A percentile compares a stretch with the other conserved stretches of the same genome.
Conservation (phyloP, 2,329 filamentous ascomycete species). For the Penicillium sp. region DNA sequence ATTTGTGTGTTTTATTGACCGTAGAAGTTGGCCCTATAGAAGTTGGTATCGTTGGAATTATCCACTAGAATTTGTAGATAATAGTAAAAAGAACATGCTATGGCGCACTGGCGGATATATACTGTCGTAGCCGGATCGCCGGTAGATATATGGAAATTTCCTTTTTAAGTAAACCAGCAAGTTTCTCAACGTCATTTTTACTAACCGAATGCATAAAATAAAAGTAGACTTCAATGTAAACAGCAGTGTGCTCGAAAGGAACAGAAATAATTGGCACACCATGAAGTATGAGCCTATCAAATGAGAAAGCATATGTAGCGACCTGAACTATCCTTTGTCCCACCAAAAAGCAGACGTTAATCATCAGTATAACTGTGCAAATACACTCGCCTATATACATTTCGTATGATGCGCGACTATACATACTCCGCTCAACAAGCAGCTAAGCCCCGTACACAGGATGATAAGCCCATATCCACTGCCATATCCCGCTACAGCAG, state of each 20-base stretch:
- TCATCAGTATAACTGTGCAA: slow-evolving; percentile 1
- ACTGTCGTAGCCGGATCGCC: neutral
- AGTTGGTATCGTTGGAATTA: too few species aligned
- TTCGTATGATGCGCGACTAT: slow-evolving; percentile 21
- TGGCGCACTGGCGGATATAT: too few species aligned
- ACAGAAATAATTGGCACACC: too few species aligned
- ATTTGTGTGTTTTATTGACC: too few species aligned
- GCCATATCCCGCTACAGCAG: slow-evolving; percentile 23
- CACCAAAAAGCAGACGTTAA: neutral
- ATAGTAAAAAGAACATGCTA: too few species aligned
- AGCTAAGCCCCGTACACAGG: slow-evolving; percentile 27
- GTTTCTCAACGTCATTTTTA: too few species aligned
- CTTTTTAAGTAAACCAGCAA: neutral
- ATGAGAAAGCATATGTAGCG: neutral
- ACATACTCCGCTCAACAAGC: slow-evolving; percentile 23
- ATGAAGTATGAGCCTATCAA: neutral
- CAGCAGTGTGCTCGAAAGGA: too few species aligned
- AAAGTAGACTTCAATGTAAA: too few species aligned
- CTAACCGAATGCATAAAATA: too few species aligned
- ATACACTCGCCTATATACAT: slow-evolving; percentile 10
- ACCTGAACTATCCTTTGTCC: neutral
- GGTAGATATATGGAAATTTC: neutral
- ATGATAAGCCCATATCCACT: slow-evolving; percentile 28
- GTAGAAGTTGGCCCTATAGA: too few species aligned
- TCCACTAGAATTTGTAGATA: too few species aligned